These are phyloP conservation scores for Blastobotrys americana DNA, from an alignment of 805 yeast species.

Conservation along the genomic window DNA sequence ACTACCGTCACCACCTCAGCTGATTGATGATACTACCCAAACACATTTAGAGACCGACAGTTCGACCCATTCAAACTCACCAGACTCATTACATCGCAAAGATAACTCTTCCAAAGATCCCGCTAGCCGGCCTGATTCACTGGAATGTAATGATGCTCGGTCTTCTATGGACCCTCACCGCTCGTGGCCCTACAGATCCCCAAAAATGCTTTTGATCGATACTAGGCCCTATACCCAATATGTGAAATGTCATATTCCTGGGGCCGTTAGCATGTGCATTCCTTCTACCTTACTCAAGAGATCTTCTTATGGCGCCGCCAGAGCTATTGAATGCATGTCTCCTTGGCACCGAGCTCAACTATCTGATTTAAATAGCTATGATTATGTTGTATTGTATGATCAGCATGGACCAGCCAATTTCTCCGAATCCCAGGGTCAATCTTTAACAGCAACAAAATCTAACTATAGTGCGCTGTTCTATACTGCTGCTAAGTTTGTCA, in stretches of 20 bases:
- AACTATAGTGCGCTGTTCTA: slow-evolving; percentile 20
- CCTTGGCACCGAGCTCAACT: slow-evolving; percentile 26
- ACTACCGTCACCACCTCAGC: neutral
- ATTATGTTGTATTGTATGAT: slow-evolving; percentile 46
- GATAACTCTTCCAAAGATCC: neutral
- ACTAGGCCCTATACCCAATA: slow-evolving; percentile 75
- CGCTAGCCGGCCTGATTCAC: neutral
- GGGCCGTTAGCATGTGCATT: slow-evolving; percentile 69
- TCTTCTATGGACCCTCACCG: neutral
- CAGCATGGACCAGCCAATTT: slow-evolving; percentile 5
- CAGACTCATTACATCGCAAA: neutral
- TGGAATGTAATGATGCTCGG: neutral
- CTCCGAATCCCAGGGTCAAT: neutral
- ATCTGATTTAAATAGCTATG: slow-evolving; percentile 18
- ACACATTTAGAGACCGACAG: neutral
- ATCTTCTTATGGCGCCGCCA: slow-evolving; percentile 52
- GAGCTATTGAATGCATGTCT: slow-evolving; percentile 33
- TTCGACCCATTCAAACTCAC: neutral
- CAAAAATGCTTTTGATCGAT: slow-evolving; percentile 50
- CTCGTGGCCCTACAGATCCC: neutral
- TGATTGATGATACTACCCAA: neutral
- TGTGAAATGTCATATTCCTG: slow-evolving; percentile 47
- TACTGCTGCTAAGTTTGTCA: slow-evolving; percentile 25
- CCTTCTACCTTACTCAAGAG: slow-evolving; percentile 87
- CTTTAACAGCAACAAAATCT: slow-evolving; percentile 8